phyloP scores from a whole-genome alignment of 2,329 filamentous ascomycete genomes.

The Ceratocystis cacaofunesta region DNA sequence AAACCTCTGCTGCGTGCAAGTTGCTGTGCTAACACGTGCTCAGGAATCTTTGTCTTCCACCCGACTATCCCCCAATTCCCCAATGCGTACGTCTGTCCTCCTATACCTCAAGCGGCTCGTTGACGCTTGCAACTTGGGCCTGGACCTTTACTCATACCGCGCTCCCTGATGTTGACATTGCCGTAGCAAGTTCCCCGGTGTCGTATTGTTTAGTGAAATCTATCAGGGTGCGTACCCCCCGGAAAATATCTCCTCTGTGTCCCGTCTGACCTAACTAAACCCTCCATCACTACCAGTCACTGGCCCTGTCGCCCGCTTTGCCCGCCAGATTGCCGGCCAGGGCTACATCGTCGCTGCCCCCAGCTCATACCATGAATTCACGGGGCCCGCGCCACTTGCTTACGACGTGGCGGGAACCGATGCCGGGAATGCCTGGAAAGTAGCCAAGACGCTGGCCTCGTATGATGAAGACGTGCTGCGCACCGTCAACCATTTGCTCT shows the following conservation, averaged over 20 bases:
- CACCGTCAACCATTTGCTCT: slow-evolving; percentile 54
- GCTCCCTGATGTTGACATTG: too few species aligned
- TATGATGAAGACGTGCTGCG: slow-evolving; percentile 68
- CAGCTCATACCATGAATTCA: slow-evolving; percentile 88
- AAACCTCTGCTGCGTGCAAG: neutral
- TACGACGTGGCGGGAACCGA: slow-evolving; percentile 85
- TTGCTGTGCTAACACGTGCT: neutral
- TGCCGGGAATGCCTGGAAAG: slow-evolving; percentile 72
- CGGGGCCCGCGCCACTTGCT: slow-evolving; percentile 63
- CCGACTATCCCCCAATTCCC: slow-evolving; percentile 74
- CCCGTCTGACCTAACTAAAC: neutral
- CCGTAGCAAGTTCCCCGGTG: slow-evolving; percentile 56
- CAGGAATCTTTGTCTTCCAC: slow-evolving; percentile 82
- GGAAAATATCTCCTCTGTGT: neutral
- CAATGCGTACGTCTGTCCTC: slow-evolving; percentile 47
- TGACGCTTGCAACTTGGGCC: too few species aligned
- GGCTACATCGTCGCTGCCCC: slow-evolving; percentile 88
- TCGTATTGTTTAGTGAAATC: slow-evolving; percentile 84
- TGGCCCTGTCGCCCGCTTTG: slow-evolving; percentile 77
- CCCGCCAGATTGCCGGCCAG: slow-evolving; percentile 78
- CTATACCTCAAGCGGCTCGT: too few species aligned
- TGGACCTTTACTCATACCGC: too few species aligned
- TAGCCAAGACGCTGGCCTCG: slow-evolving; percentile 67
- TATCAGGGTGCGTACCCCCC: slow-evolving; percentile 57
- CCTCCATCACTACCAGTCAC: slow-evolving; percentile 45